phyloP scores from a whole-genome alignment of 163 green algal species.

The Chlamydomonas reinhardtii region DNA sequence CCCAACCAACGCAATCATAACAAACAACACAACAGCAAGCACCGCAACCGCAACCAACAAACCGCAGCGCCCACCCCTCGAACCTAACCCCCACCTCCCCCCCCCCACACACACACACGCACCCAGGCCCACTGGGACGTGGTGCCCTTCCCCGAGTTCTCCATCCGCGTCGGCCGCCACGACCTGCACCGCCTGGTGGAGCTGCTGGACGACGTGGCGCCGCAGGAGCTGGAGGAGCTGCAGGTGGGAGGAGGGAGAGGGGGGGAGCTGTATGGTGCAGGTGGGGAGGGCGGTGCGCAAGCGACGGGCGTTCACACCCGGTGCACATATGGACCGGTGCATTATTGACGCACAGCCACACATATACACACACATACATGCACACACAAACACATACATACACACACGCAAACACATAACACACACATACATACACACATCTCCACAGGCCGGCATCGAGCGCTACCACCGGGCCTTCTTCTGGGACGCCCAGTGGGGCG shows the following conservation, averaged over 20 bases:
- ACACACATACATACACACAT: neutral
- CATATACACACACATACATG: too few relatives aligned
- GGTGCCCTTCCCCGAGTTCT: conserved; percentile 33
- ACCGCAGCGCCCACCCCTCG: neutral
- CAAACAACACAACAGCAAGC: too few relatives aligned
- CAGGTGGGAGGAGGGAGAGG: neutral
- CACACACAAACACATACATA: neutral
- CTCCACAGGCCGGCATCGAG: too few relatives aligned
- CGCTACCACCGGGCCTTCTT: conserved; percentile 15
- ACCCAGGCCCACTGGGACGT: conserved; percentile 19
- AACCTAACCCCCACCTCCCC: neutral
- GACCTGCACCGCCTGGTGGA: conserved; percentile 22
- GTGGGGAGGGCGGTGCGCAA: neutral
- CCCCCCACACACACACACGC: too few relatives aligned
- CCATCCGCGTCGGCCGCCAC: conserved; percentile 5
- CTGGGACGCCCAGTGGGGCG: conserved; percentile 17
- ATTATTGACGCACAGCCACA: too few relatives aligned
- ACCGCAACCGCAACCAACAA: too few relatives aligned
- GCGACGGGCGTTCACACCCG: too few relatives aligned
- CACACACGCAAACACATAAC: too few relatives aligned
- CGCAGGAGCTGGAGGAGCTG: conserved; percentile 20
- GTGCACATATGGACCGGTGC: too few relatives aligned
- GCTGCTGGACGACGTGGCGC: conserved; percentile 10
- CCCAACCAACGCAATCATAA: too few relatives aligned
- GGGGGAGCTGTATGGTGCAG: neutral